These are phyloP conservation scores for Pholiota adiposa DNA, from an alignment of 1,284 basidiomycete genomes.

Conservation along the genomic window DNA sequence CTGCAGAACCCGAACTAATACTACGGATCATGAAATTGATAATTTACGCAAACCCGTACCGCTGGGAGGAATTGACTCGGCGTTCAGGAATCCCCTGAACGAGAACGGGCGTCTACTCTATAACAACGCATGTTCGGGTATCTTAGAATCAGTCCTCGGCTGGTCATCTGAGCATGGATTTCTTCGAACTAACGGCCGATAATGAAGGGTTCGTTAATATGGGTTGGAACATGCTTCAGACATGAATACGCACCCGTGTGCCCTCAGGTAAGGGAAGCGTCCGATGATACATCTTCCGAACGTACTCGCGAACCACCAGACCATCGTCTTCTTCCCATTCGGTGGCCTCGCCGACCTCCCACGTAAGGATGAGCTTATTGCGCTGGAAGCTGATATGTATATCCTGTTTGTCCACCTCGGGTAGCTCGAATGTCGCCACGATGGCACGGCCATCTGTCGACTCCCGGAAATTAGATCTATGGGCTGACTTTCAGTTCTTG, in stretches of 20 bases:
- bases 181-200: slow-evolving; percentile 60
- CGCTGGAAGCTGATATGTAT: slow-evolving; percentile 73
- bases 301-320: slow-evolving; percentile 60
- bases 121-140: slow-evolving; percentile 68
- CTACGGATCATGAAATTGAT: slow-evolving; percentile 14
- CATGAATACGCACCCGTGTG: slow-evolving; percentile 39
- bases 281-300: slow-evolving; percentile 53
- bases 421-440: slow-evolving; percentile 58
- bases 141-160: slow-evolving; percentile 58
- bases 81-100: slow-evolving; percentile 40
- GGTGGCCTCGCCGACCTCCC: slow-evolving; percentile 58
- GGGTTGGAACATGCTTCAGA: slow-evolving; percentile 1
- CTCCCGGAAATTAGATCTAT: slow-evolving; percentile 66
- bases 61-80: slow-evolving; percentile 8
- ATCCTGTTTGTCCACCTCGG: slow-evolving; percentile 67
- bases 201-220: slow-evolving; percentile 10
- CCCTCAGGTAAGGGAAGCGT: slow-evolving; percentile 51
- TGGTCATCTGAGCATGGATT: slow-evolving; percentile 64
- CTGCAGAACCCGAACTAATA: slow-evolving; percentile 8
- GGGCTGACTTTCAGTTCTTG: slow-evolving; percentile 19
- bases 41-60: slow-evolving; percentile 18
- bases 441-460: slow-evolving; percentile 67
- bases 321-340: slow-evolving; percentile 63
- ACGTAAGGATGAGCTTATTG: slow-evolving; percentile 67
- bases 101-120: slow-evolving; percentile 47